Evolutionary conservation across 1,284 basidiomycete genomes (phyloP), one percentile per base, ranked within the genome.

Genomic region (Puccinia coronata): DNA sequence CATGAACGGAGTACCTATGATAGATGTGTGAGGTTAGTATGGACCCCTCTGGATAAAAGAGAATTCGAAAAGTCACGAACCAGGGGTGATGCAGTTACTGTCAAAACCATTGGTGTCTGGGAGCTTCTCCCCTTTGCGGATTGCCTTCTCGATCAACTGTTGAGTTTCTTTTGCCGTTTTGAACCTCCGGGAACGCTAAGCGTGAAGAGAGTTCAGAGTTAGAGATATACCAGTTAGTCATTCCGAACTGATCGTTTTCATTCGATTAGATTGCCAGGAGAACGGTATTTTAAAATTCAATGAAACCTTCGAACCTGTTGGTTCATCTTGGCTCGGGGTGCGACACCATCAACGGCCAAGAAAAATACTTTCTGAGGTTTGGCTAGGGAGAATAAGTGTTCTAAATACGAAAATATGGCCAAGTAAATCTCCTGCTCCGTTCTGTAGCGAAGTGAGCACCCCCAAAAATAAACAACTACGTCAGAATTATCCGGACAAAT

Each of bases 291-390:
- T 6, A 43, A n/a, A 47, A 47, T 25, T 20, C 8, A 47, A 28
- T 16, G 25, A 28, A 23, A 11, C 28, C 5, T 41, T 34, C 76
- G 25, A 41, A 78, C 76, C 86, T 99, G 97, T 86, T 99, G 96
- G 87, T 99, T 99, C 97, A 99, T 98, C 90, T 99, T 99, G 70
- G 97, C 97, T 80, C 97, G 90, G 2, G 97, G 97, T 0, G 97
- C 97, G 20, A 98, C 96, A 82, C 97, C 97, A 86, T 99, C 97
- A 70, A 99, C 92, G 39, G 97, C 97, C 8, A 96, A 88, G 80
- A 84, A 86, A 83, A 88, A 87, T 65, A 87, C 84, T 86, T 98
- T 98, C 89, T 94, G 92, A 0, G 97, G 97, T 87, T 96, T 98
- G 84, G 99, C 98, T 88, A 96, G 98, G 72, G 92, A 90, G 87